Conservation (phyloP, 306 rosid species). For the Pterocarpus santalinus region DNA sequence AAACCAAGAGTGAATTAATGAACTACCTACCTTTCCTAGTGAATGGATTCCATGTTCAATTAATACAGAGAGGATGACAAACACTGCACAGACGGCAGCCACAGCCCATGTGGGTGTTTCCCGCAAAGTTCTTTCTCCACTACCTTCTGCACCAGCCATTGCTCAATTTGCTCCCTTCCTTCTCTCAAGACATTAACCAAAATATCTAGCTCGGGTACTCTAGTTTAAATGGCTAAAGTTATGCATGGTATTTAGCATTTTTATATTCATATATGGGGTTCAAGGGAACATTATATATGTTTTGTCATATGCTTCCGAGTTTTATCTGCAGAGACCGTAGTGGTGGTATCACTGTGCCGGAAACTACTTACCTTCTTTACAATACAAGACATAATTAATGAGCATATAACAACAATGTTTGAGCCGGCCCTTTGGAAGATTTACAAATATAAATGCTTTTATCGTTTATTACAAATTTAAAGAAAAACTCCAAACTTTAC, state of each 20-base stretch:
- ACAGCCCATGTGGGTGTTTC: slow-evolving; percentile 86
- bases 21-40: slow-evolving; percentile 62
- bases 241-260: not conserved
- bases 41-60: slow-evolving; percentile 72
- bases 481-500: not conserved
- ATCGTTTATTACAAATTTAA: not conserved
- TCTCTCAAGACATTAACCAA: too few relatives aligned
- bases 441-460: slow-evolving; percentile 10
- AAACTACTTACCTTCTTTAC: not conserved
- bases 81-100: slow-evolving; percentile 67
- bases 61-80: slow-evolving; percentile 62
- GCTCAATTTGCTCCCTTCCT: too few relatives aligned
- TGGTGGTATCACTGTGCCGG: not conserved
- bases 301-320: slow-evolving; percentile 42
- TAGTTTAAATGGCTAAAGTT: slow-evolving; percentile 10
- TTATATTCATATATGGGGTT: not conserved
- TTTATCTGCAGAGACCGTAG: slow-evolving; percentile 14
- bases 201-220: not conserved
- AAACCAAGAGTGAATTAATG: not conserved
- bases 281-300: not conserved
- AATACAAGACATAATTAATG: not conserved
- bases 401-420: not conserved
- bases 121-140: slow-evolving; percentile 60
- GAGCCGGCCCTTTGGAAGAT: slow-evolving; percentile 52
- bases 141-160: slow-evolving; percentile 45